A percentile compares a stretch with the other conserved stretches of the same genome.
phyloP scores from a whole-genome alignment of 1,139 yeast species.

The Candida gigantensis region DNA sequence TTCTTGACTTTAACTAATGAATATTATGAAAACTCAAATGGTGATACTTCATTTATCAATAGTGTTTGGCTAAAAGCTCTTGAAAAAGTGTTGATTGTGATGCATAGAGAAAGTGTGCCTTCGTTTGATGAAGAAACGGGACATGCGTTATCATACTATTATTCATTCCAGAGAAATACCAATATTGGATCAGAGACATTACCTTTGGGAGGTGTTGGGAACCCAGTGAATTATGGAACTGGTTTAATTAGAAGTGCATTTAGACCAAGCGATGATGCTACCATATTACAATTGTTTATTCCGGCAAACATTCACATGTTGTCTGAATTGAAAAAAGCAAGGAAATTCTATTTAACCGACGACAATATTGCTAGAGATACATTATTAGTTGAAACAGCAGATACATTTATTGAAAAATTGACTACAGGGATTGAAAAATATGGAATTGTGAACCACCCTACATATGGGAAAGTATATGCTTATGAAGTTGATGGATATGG shows the following conservation, averaged over 20 bases:
- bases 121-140: constrained; percentile 65
- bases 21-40: constrained; percentile 56
- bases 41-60: constrained; percentile 52
- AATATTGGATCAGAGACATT: constrained; percentile 80
- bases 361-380: constrained; percentile 11
- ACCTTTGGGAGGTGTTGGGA: constrained; percentile 76
- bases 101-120: constrained; percentile 63
- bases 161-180: constrained; percentile 73
- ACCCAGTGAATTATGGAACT: constrained; percentile 73
- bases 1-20: constrained; percentile 75
- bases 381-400: constrained; percentile 22
- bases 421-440: constrained; percentile 58
- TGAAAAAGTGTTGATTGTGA: constrained; percentile 50
- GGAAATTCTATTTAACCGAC: constrained; percentile 20
- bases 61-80: constrained; percentile 62
- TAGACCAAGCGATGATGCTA: constrained; percentile 89
- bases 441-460: constrained; percentile 68
- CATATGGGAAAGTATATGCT: constrained; percentile 77
- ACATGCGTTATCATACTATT: constrained; percentile 47
- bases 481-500: constrained; percentile 92
- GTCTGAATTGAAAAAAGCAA: constrained; percentile 54
- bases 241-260: constrained; percentile 84
- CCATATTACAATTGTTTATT: constrained; percentile 74
- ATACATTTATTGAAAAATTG: constrained; percentile 44
- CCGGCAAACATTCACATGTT: constrained; percentile 85